Evolutionary conservation across 2,329 filamentous ascomycete species (phyloP).

Genomic region (Apiospora sp.): DNA sequence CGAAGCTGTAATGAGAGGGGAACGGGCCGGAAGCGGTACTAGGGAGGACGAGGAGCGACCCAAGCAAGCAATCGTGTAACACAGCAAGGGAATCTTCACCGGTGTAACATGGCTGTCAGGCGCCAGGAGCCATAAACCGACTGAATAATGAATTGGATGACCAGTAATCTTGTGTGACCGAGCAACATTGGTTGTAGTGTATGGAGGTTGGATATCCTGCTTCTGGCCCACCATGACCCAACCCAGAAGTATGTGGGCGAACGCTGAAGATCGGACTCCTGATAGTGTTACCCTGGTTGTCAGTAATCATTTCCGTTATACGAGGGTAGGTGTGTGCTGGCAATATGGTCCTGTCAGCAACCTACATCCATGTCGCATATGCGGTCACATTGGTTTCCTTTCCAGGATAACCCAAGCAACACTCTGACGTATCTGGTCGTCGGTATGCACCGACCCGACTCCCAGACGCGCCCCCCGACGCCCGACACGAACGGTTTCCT

Average conservation of each 20-base stretch:
- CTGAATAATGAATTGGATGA: no score
- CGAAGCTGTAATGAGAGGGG: background rate
- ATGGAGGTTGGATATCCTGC: background rate
- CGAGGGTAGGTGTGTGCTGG: background rate
- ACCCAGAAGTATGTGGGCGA: background rate
- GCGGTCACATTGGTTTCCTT: background rate
- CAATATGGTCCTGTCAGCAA: background rate
- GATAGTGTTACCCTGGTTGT: no score
- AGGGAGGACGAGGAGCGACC: no score
- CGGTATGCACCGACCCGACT: background rate
- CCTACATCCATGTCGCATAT: background rate
- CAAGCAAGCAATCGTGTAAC: no score
- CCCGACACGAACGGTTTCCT: background rate
- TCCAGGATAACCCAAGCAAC: background rate
- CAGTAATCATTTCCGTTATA: background rate
- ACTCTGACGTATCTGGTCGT: background rate
- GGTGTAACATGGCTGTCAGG: background rate
- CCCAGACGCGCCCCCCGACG: background rate
- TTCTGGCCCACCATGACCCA: background rate
- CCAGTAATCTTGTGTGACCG: background rate
- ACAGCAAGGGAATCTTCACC: background rate
- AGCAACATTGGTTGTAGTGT: background rate
- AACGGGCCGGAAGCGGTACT: background rate
- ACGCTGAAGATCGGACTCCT: background rate
- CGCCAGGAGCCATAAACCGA: no score